Base-by-base conservation (phyloP, 1,284 basidiomycete genomes). In the Earliella scabrosa region DNA sequence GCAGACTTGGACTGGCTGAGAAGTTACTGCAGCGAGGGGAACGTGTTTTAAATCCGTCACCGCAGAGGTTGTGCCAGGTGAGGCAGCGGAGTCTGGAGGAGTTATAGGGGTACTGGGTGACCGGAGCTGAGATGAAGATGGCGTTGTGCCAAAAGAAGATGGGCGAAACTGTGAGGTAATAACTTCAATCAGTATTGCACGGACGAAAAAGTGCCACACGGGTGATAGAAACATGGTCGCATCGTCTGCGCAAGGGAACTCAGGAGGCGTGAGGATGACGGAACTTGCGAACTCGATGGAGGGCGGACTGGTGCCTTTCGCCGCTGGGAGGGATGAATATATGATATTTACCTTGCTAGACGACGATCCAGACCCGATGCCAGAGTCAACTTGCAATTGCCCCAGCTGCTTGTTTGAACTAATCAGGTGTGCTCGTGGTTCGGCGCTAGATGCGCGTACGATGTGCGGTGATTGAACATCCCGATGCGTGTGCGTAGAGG, bases 331-430 rank as follows among this genome's bases (percentile, higher is more conserved):
- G 18, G 16, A n/a, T 24, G 29, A 5, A 38, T 41, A 32, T 3
- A 13, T 38, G 18, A n/a, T 13, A 16, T 21, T 16, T 39, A 57
- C 59, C 55, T 57, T 54, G 49, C 48, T 48, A 0, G 35, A 54
- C 5, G 54, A 56, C 0, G 58, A 56, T 13, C 51, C 43, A 1
- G 54, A 55, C 13, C 45, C 50, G n/a, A n/a, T n/a, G n/a, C n/a
- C n/a, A 9, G 45, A 49, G 13, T 23, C 47, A 18, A 44, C 14
- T 13, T 34, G 32, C 14, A 34, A 34, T 2, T 34, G 2, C 16
- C 32, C 5, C 16, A 34, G 10, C 10, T 34, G 5, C 5, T 2
- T 34, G 32, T 16, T 34, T 34, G 32, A 34, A 34, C 16, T 10
- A 11, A 10, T 10, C 16, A 34, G 32, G 16, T 34, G 32, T 10